These are phyloP conservation scores for Gastrolobium villosum DNA, from an alignment of 306 rosid species.

Conservation along the genomic window DNA sequence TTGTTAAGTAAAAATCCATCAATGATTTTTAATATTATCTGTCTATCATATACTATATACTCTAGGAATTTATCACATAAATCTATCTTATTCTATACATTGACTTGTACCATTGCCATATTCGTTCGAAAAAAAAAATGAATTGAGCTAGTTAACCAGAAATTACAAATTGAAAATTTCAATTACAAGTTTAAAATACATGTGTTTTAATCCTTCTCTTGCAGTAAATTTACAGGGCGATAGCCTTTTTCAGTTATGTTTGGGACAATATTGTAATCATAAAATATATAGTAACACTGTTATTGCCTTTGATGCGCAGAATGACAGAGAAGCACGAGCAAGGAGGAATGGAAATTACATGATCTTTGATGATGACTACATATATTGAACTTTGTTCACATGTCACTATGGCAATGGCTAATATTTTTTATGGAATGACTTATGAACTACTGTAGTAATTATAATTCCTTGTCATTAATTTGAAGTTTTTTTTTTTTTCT, in stretches of 20 bases:
- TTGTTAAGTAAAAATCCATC: too few species aligned
- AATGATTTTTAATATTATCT: too few species aligned
- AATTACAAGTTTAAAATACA: background rate
- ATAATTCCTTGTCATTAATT: background rate
- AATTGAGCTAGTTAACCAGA: background rate
- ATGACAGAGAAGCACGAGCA: conserved; percentile 74
- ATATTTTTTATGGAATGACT: conserved; percentile 2
- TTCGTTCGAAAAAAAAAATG: background rate
- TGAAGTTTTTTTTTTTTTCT: background rate
- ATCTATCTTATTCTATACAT: background rate
- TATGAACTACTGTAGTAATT: conserved; percentile 5
- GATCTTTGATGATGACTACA: conserved; percentile 71
- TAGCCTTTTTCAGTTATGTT: background rate
- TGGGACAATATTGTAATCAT: background rate
- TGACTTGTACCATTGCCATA: background rate
- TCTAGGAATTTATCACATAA: background rate
- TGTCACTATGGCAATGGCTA: conserved; percentile 4
- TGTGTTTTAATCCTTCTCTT: background rate
- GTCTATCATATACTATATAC: too few species aligned
- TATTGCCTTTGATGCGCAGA: conserved; percentile 57
- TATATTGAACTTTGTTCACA: conserved; percentile 37
- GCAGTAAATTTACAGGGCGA: background rate
- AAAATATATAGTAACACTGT: background rate
- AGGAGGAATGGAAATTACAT: conserved; percentile 67
- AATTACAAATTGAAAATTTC: background rate